Evolutionary conservation across 148 eudicot genomes (phyloP).

Genomic region (Camellia sinensis): DNA sequence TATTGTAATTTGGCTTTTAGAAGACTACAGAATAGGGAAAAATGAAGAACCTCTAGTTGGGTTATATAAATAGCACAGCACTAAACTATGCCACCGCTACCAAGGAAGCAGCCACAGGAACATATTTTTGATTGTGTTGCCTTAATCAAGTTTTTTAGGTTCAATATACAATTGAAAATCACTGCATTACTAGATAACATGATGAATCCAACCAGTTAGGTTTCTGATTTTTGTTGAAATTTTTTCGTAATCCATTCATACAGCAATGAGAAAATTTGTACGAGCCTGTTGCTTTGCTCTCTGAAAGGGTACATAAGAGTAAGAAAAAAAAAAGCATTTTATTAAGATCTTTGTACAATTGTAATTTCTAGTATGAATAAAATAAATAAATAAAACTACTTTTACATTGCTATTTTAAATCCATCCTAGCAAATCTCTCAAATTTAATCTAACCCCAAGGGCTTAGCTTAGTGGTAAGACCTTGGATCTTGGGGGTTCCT

Average conservation of each 20-base stretch:
- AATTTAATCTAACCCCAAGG: too few relatives aligned
- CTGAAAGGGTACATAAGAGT: too few relatives aligned
- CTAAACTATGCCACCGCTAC: neutral
- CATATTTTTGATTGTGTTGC: neutral
- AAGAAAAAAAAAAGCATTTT: too few relatives aligned
- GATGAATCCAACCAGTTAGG: neutral
- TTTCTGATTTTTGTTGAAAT: neutral
- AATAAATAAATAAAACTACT: too few relatives aligned
- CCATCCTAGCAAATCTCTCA: too few relatives aligned
- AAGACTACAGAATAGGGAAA: neutral
- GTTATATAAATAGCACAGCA: neutral
- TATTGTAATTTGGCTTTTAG: neutral
- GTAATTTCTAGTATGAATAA: too few relatives aligned
- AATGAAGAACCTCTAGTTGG: neutral
- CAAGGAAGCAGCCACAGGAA: neutral
- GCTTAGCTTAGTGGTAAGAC: too few relatives aligned
- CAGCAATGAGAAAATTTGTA: too few relatives aligned
- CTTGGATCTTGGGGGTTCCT: too few relatives aligned
- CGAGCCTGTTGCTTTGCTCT: too few relatives aligned
- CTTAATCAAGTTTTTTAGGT: neutral
- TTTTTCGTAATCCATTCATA: neutral
- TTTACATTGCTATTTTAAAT: too few relatives aligned
- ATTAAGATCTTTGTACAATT: too few relatives aligned
- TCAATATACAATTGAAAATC: neutral
- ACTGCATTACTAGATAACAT: neutral